A percentile compares a stretch with the other conserved stretches of the same genome.
Evolutionary conservation across 2,329 filamentous ascomycete species (phyloP).

Genomic region (Cordyceps cateniannulata): DNA sequence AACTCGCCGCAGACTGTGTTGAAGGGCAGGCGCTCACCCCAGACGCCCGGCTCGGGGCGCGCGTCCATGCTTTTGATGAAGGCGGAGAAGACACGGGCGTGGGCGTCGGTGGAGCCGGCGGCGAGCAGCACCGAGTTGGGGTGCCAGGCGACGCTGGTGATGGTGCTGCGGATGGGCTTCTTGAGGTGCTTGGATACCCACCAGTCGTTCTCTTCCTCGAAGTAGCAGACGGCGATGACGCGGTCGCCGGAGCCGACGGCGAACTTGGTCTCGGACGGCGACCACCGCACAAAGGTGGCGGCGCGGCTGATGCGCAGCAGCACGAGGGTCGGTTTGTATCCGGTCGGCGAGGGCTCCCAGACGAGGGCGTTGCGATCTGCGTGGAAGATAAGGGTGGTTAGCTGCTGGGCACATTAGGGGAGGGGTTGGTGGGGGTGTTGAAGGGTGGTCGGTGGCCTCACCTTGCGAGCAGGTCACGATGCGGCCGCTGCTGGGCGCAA

Average conservation of each 20-base stretch:
- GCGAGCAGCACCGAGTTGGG: constrained; percentile 94
- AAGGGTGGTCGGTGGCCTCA: constrained; percentile 27
- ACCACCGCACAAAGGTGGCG: constrained; percentile 96
- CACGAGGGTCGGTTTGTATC: constrained; percentile 95
- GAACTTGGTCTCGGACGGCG: constrained; percentile 93
- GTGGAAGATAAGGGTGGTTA: neutral
- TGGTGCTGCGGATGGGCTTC: constrained; percentile 96
- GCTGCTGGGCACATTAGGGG: neutral
- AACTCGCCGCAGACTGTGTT: constrained; percentile 98
- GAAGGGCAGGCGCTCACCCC: constrained; percentile 94
- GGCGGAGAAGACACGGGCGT: constrained; percentile 87
- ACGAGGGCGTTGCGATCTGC: constrained; percentile 94
- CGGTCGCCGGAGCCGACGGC: constrained; percentile 93
- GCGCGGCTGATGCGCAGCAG: constrained; percentile 95
- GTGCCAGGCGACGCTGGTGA: constrained; percentile 93
- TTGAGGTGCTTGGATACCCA: constrained; percentile 99
- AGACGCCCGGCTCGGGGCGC: constrained; percentile 77
- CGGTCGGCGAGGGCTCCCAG: constrained; percentile 87
- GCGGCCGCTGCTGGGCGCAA: constrained; percentile 81
- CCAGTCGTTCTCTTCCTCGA: constrained; percentile 99
- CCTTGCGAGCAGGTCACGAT: constrained; percentile 98
- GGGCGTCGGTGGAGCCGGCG: constrained; percentile 93
- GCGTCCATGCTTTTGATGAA: constrained; percentile 95
- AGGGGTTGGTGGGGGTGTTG: neutral
- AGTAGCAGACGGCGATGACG: constrained; percentile 95